phyloP scores from a whole-genome alignment of 106 monocot genomes.

The Xerophyta viscosa region DNA sequence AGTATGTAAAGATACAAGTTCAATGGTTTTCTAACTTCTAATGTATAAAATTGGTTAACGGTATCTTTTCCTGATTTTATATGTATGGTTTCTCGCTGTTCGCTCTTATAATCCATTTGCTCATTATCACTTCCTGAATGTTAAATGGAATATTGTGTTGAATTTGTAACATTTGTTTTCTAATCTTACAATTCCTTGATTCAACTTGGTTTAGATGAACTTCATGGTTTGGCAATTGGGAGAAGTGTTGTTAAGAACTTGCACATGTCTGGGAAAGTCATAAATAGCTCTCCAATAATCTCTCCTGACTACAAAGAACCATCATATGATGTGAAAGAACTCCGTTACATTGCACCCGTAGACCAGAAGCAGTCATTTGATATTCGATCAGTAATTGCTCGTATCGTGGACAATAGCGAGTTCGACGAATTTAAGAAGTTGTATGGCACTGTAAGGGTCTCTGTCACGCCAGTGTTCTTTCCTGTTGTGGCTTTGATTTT shows the following conservation, averaged over 20 bases:
- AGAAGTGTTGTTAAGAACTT: slow-evolving; percentile 91
- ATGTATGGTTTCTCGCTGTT: no score
- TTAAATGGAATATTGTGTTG: no score
- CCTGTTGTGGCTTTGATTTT: no score
- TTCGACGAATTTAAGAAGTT: slow-evolving; percentile 98
- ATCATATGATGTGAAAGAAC: slow-evolving; percentile 67
- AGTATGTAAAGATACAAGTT: no score
- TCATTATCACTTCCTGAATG: no score
- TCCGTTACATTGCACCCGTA: slow-evolving; percentile 76
- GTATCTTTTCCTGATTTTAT: no score
- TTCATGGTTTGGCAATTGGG: slow-evolving; percentile 79
- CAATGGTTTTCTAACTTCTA: no score
- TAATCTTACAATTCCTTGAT: background rate
- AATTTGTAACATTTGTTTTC: background rate
- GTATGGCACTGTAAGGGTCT: slow-evolving; percentile 86
- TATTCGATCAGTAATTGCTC: slow-evolving; percentile 87
- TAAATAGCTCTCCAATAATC: slow-evolving; percentile 14
- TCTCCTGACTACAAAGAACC: slow-evolving; percentile 53
- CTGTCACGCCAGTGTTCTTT: slow-evolving; percentile 5
- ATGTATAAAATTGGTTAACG: no score
- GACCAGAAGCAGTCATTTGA: slow-evolving; percentile 88
- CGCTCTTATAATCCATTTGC: no score
- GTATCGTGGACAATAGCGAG: slow-evolving; percentile 93
- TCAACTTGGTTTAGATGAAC: slow-evolving; percentile 60
- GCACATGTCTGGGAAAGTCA: slow-evolving; percentile 70